A percentile compares a stretch with the other conserved stretches of the same genome.
phyloP scores from a whole-genome alignment of 192 early-diverging fungal genomes.

The Linnemannia elongata region DNA sequence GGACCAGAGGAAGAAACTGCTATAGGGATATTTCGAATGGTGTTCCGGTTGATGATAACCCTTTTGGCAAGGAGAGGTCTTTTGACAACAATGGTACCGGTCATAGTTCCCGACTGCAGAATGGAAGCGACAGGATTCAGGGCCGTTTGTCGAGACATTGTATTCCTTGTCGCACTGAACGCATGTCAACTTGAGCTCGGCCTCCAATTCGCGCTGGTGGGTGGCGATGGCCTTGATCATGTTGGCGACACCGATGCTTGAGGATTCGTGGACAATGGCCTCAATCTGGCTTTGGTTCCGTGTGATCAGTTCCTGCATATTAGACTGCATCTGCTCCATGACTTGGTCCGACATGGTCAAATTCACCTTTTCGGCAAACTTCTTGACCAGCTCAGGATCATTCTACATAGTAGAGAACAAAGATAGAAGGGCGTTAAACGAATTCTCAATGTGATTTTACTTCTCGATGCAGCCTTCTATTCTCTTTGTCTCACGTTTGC shows the following conservation, averaged over 20 bases:
- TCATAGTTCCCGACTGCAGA: constrained; percentile 6
- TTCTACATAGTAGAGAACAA: constrained; percentile 6
- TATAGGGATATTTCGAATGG: constrained; percentile 42
- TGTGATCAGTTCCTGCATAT: constrained; percentile 21
- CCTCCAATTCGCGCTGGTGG: constrained; percentile 25
- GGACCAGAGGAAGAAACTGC: constrained; percentile 22
- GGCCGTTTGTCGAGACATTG: constrained; percentile 17
- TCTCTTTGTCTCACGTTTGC: not conserved
- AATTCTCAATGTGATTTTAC: not conserved
- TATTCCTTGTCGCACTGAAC: constrained; percentile 43
- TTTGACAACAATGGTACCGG: constrained; percentile 26
- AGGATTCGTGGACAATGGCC: constrained; percentile 16
- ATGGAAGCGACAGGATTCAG: constrained; percentile 28
- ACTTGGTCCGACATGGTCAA: constrained; percentile 26
- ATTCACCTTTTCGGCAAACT: constrained; percentile 35
- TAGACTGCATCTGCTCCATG: constrained; percentile 34
- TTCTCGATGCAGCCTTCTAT: not conserved
- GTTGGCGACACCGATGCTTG: constrained; percentile 16
- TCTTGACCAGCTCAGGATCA: constrained; percentile 34
- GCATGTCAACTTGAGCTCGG: constrained; percentile 25
- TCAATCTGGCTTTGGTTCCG: constrained; percentile 25
- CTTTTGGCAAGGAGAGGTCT: constrained; percentile 24
- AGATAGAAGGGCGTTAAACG: not conserved
- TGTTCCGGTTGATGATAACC: constrained; percentile 29
- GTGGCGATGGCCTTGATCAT: constrained; percentile 17